Conservation (phyloP, 768 basidiomycete genomes). For the Tulasnella sp. region DNA sequence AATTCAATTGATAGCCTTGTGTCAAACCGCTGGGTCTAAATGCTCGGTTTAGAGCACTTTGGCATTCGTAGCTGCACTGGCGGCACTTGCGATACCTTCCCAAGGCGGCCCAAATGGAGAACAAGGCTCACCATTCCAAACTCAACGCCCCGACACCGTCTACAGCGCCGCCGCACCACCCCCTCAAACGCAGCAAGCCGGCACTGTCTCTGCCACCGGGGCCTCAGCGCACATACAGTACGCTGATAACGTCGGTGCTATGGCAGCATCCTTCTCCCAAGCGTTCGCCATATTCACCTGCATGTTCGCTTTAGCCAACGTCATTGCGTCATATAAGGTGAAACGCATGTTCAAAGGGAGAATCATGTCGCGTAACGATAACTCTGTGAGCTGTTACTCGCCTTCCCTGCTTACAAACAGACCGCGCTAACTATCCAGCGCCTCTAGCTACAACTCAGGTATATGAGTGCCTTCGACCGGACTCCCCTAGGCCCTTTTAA, state of each 20-base stretch:
- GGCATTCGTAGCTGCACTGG: constrained; percentile 1
- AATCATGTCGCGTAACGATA: constrained; percentile 8
- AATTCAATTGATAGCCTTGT: not conserved
- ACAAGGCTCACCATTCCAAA: not conserved
- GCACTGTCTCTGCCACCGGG: not conserved
- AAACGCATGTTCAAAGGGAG: constrained; percentile 1
- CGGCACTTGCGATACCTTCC: not conserved
- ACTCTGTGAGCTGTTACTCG: not conserved
- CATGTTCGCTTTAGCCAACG: not conserved
- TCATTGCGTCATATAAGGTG: not conserved
- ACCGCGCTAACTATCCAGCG: not conserved
- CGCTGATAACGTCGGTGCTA: not conserved
- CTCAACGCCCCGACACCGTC: not conserved
- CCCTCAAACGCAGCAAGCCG: not conserved
- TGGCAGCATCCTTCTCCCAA: not conserved
- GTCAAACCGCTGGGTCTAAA: not conserved
- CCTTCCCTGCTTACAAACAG: too few relatives aligned
- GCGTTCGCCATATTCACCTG: constrained; percentile 8
- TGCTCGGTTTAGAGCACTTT: not conserved
- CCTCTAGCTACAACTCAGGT: not conserved
- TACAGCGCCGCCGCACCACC: not conserved
- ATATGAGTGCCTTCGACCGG: not conserved
- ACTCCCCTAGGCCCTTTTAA: not conserved
- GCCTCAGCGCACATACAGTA: not conserved
- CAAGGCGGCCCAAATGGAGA: not conserved